Evolutionary conservation across 768 basidiomycete species (phyloP).

Genomic region (Tricholoma terreum): DNA sequence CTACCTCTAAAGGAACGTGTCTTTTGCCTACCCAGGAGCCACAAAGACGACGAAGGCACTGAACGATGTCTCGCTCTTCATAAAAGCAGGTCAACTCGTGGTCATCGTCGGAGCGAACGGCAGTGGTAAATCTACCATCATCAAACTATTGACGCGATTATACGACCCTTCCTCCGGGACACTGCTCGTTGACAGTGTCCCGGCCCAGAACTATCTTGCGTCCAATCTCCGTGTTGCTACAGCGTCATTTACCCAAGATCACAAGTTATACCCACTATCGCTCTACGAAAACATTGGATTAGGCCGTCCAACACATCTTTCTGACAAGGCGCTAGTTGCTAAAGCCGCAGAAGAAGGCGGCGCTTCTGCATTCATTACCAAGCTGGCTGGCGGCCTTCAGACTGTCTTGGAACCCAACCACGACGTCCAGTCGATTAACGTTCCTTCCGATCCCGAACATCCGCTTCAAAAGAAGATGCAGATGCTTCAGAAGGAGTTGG

Average conservation of each 20-base stretch:
- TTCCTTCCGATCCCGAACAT: slow-evolving; percentile 14
- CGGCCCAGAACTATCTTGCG: slow-evolving; percentile 35
- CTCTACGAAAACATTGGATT: slow-evolving; percentile 42
- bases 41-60: slow-evolving; percentile 34
- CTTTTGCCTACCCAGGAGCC: slow-evolving; percentile 50
- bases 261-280: slow-evolving; percentile 45
- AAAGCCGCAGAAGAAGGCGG: slow-evolving; percentile 32
- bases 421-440: slow-evolving; percentile 4
- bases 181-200: slow-evolving; percentile 41
- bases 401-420: slow-evolving; percentile 18
- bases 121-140: slow-evolving; percentile 50
- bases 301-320: slow-evolving; percentile 15
- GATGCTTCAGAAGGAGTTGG: slow-evolving; percentile 14
- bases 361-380: slow-evolving; percentile 17
- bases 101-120: slow-evolving; percentile 61
- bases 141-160: slow-evolving; percentile 48
- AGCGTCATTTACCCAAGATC: slow-evolving; percentile 49
- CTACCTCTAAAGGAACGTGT: slow-evolving; percentile 39
- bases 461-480: slow-evolving; percentile 15
- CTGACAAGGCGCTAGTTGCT: slow-evolving; percentile 18
- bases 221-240: slow-evolving; percentile 42
- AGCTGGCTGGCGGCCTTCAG: slow-evolving; percentile 14
- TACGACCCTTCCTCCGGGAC: slow-evolving; percentile 45
- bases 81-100: slow-evolving; percentile 46
- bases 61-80: slow-evolving; percentile 38